Evolutionary conservation across 176 grass and related monocot genomes (phyloP), one percentile per base, ranked within the genome.

Genomic region (Hyparrhenia diplandra): DNA sequence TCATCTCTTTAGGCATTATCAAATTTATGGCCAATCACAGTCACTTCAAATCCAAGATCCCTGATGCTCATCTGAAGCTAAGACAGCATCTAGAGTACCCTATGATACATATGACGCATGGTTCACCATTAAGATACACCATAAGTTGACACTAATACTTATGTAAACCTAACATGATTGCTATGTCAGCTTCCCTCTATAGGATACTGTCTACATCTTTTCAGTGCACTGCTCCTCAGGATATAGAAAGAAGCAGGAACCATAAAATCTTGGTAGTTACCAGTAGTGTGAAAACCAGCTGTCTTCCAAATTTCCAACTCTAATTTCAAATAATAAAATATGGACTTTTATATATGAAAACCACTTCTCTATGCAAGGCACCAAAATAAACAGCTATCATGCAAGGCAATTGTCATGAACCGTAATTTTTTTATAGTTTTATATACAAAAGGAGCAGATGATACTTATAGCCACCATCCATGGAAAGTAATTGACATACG

Each of bases 11-110:
- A 85, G 25, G 89, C 86, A 24, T 74, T 77, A 28, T 97, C 94
- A 32, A 92, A 90, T 41, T 90, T 77, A 85, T 83, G 85, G 73
- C 90, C 87, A 55, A 97, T 77, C 66, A 97, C 85, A 84, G 94
- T 89, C 43, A 97, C 94, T 92, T 94, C 94, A 90, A 92, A 97
- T 64, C 94, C 92, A 57, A 94, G 89, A 84, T 97, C 94, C 1
- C 94, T 92, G 58, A 90, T 89, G 77, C 89, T 74, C 61, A 81
- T 86, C 79, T 97, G 94, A 80, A 97, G 89, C 41, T 58, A 52
- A 52, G 18, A 47, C 41, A 75, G 74, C 52, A 73, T 49, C 41
- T 17, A 20, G 65, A n/a, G 45, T 47, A 71, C 67, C 79, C 42
- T 68, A 77, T 25, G 25, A 63, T 16, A 80, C 25, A 43, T 47